Evolutionary conservation across 2,329 filamentous ascomycete species (phyloP), one percentile per base, ranked within the genome.

Genomic region (Apiospora koreana): DNA sequence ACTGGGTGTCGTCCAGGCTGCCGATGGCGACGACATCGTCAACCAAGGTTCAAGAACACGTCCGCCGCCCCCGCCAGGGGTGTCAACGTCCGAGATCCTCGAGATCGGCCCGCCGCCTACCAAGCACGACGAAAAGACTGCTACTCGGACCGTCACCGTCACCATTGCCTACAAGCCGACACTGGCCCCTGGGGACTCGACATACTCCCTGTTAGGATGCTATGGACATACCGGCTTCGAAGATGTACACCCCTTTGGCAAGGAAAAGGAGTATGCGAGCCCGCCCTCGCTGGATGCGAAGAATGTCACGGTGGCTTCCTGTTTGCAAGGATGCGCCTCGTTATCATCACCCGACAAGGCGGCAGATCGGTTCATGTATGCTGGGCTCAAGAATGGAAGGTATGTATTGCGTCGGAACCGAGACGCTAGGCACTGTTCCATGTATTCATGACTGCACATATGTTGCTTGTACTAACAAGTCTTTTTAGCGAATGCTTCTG

Each of bases 81-180:
- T 75, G 16, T 71, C 71, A 9, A 62, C 54, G 31, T 62, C 54
- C 31, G 54, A n/a, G 73, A 73, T 25, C 23, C 45, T 42, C 9
- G 45, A 14, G 31, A 10, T 42, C n/a, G 67, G 68, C 9, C 69
- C 21, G 68, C 31, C 28, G 41, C 65, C 65, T 41, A 69, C 16
- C 23, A 71, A n/a, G 38, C 72, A 25, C 9, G 8, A 38, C 12
- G 18, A 12, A 12, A 21, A 8, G 7, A 31, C 21, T 38, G 31
- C 28, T 62, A 79, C 74, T 18, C 70, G 78, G 48, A 78, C 76
- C 28, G 67, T 77, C 58, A 78, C 76, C 9, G 75, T 75, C 5
- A 77, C 75, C 18, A 73, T 79, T 72, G 71, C 71, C 14, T 78
- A 78, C 64, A 75, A 74, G n/a, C 77, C 76, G 50, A 75, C 75